Evolutionary conservation across 257 asterid genomes (phyloP).

Genomic region (Echium plantagineum): DNA sequence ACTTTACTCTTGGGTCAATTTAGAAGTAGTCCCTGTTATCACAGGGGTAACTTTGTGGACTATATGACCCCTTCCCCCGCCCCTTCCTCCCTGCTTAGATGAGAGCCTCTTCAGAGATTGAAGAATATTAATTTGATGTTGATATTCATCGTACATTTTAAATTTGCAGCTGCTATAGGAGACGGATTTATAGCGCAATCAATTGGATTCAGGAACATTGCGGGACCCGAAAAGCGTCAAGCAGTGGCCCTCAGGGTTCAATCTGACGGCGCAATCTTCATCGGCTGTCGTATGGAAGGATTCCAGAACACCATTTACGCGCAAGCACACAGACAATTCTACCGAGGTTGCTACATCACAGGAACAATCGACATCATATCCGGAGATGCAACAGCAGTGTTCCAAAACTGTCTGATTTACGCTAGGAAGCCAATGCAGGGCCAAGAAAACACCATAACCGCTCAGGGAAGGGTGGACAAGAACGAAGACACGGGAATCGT

Average conservation of each 20-base stretch:
- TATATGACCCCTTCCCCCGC: too few relatives aligned
- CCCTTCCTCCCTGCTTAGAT: too few relatives aligned
- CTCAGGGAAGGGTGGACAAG: conserved; percentile 57
- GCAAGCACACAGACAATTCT: conserved; percentile 65
- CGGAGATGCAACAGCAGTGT: conserved; percentile 62
- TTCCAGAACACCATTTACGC: conserved; percentile 55
- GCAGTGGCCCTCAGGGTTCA: conserved; percentile 89
- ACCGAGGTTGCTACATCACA: conserved; percentile 59
- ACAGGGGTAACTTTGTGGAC: too few relatives aligned
- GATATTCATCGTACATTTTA: background rate
- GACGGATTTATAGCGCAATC: conserved; percentile 69
- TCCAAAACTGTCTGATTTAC: conserved; percentile 73
- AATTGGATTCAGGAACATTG: conserved; percentile 74
- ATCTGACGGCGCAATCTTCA: conserved; percentile 50
- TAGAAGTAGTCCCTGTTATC: too few relatives aligned
- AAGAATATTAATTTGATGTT: too few relatives aligned
- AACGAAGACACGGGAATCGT: conserved; percentile 62
- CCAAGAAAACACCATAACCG: conserved; percentile 53
- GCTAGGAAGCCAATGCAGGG: conserved; percentile 40
- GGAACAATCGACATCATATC: conserved; percentile 70
- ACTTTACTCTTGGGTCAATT: too few relatives aligned
- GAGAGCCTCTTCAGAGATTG: too few relatives aligned
- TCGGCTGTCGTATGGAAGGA: conserved; percentile 78
- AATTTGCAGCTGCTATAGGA: conserved; percentile 53
- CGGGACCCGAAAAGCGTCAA: conserved; percentile 82